phyloP scores from a whole-genome alignment of 2,329 filamentous ascomycete species.

The Nigrospora sphaerica region DNA sequence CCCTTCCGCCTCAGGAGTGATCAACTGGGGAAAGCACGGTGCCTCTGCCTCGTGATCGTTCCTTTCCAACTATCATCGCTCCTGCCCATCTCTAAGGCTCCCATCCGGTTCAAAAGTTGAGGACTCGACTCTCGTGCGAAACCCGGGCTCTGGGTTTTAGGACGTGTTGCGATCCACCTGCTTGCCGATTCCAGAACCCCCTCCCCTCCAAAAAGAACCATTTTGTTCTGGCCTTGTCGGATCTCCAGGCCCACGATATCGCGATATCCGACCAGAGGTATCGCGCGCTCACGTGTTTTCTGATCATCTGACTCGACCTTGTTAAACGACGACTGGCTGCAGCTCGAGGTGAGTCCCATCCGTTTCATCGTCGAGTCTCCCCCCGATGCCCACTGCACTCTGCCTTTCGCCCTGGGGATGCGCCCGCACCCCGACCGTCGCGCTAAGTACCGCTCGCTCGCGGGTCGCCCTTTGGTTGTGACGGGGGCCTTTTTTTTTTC shows the following conservation, averaged over 20 bases:
- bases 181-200: no score
- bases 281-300: slow-evolving; percentile 2
- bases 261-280: neutral
- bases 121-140: no score
- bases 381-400: neutral
- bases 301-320: slow-evolving; percentile 2
- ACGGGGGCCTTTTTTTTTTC: no score
- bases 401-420: neutral
- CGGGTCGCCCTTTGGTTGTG: no score
- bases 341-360: neutral
- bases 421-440: no score
- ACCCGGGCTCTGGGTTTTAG: no score
- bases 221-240: no score
- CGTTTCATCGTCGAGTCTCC: neutral
- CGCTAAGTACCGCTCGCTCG: no score
- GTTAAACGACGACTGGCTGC: neutral
- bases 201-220: no score
- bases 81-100: neutral
- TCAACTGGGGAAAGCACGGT: slow-evolving; percentile 2
- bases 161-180: no score
- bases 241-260: neutral
- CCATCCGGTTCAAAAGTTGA: no score
- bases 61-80: slow-evolving; percentile 1
- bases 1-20: slow-evolving; percentile 1
- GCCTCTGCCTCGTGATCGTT: slow-evolving; percentile 3